phyloP scores from a whole-genome alignment of 768 basidiomycete species.

The Pulveroboletus sp. region DNA sequence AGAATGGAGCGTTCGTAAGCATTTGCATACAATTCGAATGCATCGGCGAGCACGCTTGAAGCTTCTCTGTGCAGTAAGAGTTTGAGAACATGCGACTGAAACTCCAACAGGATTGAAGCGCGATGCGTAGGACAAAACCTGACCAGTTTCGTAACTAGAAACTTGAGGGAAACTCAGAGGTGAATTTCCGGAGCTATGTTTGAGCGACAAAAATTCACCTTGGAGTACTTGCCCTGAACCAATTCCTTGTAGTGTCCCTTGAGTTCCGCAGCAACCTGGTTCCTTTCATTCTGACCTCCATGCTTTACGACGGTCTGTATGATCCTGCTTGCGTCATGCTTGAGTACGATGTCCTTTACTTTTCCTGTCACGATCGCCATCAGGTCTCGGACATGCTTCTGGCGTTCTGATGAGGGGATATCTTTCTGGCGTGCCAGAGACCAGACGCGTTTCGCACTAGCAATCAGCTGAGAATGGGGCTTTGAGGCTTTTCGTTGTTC shows the following conservation, averaged over 20 bases:
- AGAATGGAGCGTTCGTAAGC: constrained; percentile 79
- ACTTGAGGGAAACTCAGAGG: constrained; percentile 39
- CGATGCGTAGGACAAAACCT: constrained; percentile 72
- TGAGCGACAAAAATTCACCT: constrained; percentile 45
- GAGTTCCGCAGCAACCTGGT: constrained; percentile 79
- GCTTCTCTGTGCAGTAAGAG: constrained; percentile 85
- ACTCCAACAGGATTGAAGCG: constrained; percentile 69
- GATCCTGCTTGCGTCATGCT: constrained; percentile 89
- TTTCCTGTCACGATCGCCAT: constrained; percentile 76
- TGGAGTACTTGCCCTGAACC: constrained; percentile 86
- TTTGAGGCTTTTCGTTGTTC: constrained; percentile 73
- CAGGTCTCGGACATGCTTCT: constrained; percentile 67
- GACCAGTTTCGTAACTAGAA: constrained; percentile 77
- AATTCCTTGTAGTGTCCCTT: constrained; percentile 76
- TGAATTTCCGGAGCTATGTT: neutral
- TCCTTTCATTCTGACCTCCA: constrained; percentile 67
- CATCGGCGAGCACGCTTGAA: constrained; percentile 76
- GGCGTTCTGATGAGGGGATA: constrained; percentile 64
- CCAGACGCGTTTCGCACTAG: constrained; percentile 76
- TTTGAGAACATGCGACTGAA: constrained; percentile 70
- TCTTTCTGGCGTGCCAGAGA: constrained; percentile 69
- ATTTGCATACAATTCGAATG: constrained; percentile 84
- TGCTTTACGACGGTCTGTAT: constrained; percentile 80
- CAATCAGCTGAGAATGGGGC: constrained; percentile 67
- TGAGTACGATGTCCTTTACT: constrained; percentile 82